phyloP scores from a whole-genome alignment of 164 flowering plant species.

The Stephania japonica region DNA sequence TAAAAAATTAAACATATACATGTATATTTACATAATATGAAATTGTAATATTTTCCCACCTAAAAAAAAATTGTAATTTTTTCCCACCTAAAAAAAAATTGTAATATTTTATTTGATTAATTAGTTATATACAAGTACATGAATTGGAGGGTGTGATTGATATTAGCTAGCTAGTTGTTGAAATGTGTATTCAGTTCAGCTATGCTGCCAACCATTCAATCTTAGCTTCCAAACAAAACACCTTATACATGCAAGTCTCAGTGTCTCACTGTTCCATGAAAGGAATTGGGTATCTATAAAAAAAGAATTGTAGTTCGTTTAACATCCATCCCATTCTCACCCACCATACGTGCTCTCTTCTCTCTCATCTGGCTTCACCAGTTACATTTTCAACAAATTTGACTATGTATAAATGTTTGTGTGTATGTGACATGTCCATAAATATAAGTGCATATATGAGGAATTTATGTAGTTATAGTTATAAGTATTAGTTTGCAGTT shows the following conservation, averaged over 20 bases:
- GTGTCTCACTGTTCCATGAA: background rate
- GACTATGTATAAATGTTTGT: background rate
- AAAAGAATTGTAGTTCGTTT: background rate
- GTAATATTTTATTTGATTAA: too few species aligned
- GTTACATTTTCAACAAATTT: background rate
- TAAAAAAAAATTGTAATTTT: too few species aligned
- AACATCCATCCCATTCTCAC: slow-evolving; percentile 3
- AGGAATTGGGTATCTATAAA: background rate
- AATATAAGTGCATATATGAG: too few species aligned
- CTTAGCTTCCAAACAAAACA: slow-evolving; percentile 6
- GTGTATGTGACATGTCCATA: too few species aligned
- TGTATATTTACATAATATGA: too few species aligned
- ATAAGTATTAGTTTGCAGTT: too few species aligned
- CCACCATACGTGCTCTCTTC: background rate
- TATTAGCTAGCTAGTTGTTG: background rate
- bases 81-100: too few species aligned
- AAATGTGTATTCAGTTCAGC: background rate
- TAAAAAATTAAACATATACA: too few species aligned
- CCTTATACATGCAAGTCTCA: too few species aligned
- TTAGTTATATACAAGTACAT: too few species aligned
- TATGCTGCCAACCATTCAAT: background rate
- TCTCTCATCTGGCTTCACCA: background rate
- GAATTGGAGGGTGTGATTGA: background rate
- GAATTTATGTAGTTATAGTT: background rate
- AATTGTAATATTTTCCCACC: too few species aligned